These are phyloP conservation scores for Bipolaris victoriae DNA, from an alignment of 2,329 filamentous ascomycete genomes.

Conservation along the genomic window DNA sequence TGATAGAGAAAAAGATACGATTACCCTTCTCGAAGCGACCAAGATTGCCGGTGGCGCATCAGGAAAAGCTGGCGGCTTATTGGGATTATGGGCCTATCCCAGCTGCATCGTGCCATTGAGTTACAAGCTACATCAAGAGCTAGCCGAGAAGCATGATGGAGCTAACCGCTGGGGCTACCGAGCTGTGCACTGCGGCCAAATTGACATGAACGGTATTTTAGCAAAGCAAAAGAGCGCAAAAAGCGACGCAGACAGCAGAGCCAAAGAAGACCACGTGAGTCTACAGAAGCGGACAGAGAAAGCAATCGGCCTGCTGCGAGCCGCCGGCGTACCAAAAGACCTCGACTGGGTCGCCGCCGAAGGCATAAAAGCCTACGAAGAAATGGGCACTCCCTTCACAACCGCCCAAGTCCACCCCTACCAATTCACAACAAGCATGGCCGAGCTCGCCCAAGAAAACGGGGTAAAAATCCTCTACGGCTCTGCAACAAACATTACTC, in stretches of 20 bases:
- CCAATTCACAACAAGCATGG: conserved; percentile 86
- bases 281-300: conserved; percentile 62
- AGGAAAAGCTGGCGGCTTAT: conserved; percentile 89
- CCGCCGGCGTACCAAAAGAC: conserved; percentile 72
- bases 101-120: conserved; percentile 81
- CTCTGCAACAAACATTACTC: conserved; percentile 71
- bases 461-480: conserved; percentile 67
- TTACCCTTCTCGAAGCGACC: conserved; percentile 86
- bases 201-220: conserved; percentile 58
- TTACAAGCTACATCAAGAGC: conserved; percentile 79
- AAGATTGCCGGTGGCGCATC: conserved; percentile 89
- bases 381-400: conserved; percentile 80
- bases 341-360: conserved; percentile 82
- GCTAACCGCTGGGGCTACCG: conserved; percentile 85
- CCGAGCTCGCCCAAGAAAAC: conserved; percentile 70
- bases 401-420: conserved; percentile 95
- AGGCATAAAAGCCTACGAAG: conserved; percentile 72
- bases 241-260: conserved; percentile 41
- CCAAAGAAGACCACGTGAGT: conserved; percentile 53
- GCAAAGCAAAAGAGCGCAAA: conserved; percentile 34
- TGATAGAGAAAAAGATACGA: conserved; percentile 73
- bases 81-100: conserved; percentile 93
- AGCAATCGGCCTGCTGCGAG: conserved; percentile 58
- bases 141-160: conserved; percentile 84
- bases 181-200: conserved; percentile 73